A percentile compares a stretch with the other conserved stretches of the same genome.
Evolutionary conservation across 805 yeast species (phyloP).

Genomic region (Yarrowia keelungensis): DNA sequence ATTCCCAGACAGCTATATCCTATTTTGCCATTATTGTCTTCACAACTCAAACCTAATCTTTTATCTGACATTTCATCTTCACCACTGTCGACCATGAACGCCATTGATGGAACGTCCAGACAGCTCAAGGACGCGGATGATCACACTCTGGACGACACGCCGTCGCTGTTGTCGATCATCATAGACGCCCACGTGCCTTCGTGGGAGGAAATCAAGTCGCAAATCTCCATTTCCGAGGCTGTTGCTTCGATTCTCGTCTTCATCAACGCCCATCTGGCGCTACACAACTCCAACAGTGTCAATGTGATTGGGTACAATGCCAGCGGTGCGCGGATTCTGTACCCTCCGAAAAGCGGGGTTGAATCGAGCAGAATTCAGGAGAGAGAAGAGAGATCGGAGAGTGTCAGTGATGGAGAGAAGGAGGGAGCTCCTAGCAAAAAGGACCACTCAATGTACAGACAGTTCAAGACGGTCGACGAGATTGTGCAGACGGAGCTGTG

Average conservation of each 20-base stretch:
- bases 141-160: slow-evolving; percentile 62
- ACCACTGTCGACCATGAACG: slow-evolving; percentile 16
- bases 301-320: slow-evolving; percentile 81
- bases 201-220: slow-evolving; percentile 57
- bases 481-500: slow-evolving; percentile 67
- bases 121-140: slow-evolving; percentile 32
- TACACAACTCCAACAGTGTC: slow-evolving; percentile 83
- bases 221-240: slow-evolving; percentile 62
- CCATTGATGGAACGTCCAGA: slow-evolving; percentile 26
- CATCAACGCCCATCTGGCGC: slow-evolving; percentile 85
- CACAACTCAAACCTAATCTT: neutral
- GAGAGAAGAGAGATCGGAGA: slow-evolving; percentile 25
- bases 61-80: neutral
- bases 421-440: neutral
- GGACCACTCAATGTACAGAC: slow-evolving; percentile 72
- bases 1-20: no score
- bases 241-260: slow-evolving; percentile 73
- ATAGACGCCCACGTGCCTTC: slow-evolving; percentile 78
- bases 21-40: no score
- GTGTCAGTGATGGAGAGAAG: slow-evolving; percentile 25
- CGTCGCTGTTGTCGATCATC: slow-evolving; percentile 78
- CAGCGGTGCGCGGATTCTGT: slow-evolving; percentile 69
- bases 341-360: slow-evolving; percentile 56
- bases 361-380: slow-evolving; percentile 6
- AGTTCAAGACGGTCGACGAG: slow-evolving; percentile 80